A percentile compares a stretch with the other conserved stretches of the same genome.
phyloP scores from a whole-genome alignment of 2,329 filamentous ascomycete species.

The Botrytis galanthina region DNA sequence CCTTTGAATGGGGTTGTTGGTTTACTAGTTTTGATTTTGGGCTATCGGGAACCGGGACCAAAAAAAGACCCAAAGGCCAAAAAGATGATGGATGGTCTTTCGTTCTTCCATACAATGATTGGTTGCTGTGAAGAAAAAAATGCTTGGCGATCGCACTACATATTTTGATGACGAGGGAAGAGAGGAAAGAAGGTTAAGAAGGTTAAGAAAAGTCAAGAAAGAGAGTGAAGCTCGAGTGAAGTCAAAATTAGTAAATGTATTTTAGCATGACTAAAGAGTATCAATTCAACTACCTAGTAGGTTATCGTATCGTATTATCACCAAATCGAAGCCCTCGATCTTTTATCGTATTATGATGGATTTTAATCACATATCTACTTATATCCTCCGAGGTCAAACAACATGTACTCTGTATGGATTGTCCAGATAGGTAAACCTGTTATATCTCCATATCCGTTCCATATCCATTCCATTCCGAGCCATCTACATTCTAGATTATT shows the following conservation, averaged over 20 bases:
- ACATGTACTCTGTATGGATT: background rate
- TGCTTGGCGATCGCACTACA: constrained; percentile 9
- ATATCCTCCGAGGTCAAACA: background rate
- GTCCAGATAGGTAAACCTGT: background rate
- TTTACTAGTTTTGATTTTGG: background rate
- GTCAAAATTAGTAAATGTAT: background rate
- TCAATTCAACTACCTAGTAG: background rate
- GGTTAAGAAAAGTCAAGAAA: background rate
- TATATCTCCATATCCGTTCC: background rate
- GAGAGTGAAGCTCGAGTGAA: background rate
- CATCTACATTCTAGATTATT: background rate
- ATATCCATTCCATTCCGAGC: background rate
- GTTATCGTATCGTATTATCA: too few relatives aligned
- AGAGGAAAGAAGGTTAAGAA: background rate
- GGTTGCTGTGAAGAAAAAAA: background rate
- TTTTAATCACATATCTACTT: background rate
- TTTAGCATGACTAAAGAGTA: background rate
- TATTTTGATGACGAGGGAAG: constrained; percentile 7
- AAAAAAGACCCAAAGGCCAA: background rate
- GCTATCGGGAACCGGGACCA: constrained; percentile 5
- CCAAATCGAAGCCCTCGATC: background rate
- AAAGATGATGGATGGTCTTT: background rate
- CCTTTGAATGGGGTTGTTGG: constrained; percentile 8
- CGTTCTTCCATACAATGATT: background rate
- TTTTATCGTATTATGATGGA: background rate